A percentile compares a stretch with the other conserved stretches of the same genome.
phyloP scores from a whole-genome alignment of 2,329 filamentous ascomycete genomes.

The Microascus cirrosus region DNA sequence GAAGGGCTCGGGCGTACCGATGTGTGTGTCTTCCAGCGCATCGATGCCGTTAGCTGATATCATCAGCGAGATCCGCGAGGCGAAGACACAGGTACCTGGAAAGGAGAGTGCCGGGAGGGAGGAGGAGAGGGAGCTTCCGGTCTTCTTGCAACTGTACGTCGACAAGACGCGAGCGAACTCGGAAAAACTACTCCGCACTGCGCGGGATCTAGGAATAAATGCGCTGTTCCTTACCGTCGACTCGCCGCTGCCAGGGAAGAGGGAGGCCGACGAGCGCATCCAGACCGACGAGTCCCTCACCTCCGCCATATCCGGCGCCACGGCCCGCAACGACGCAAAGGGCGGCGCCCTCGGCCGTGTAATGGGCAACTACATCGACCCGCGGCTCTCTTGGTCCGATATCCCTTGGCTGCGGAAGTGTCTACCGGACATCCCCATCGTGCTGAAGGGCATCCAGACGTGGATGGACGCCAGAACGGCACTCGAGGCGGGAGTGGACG shows the following conservation, averaged over 20 bases:
- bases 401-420: conserved; percentile 46
- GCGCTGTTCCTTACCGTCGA: conserved; percentile 50
- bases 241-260: conserved; percentile 43
- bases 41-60: conserved; percentile 47
- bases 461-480: conserved; percentile 50
- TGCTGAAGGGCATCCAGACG: conserved; percentile 62
- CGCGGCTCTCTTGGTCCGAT: conserved; percentile 51
- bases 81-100: conserved; percentile 3
- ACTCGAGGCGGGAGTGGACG: conserved; percentile 49
- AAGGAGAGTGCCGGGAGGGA: not conserved
- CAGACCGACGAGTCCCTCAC: conserved; percentile 32
- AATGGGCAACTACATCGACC: conserved; percentile 46
- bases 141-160: conserved; percentile 54
- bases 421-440: conserved; percentile 39
- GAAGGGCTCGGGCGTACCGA: conserved; percentile 37
- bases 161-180: conserved; percentile 42
- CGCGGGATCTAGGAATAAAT: conserved; percentile 32
- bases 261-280: conserved; percentile 34
- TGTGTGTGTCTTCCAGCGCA: conserved; percentile 51
- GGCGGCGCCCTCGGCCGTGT: conserved; percentile 43
- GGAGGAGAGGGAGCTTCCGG: conserved; percentile 7
- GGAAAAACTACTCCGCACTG: conserved; percentile 33
- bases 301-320: conserved; percentile 37
- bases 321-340: conserved; percentile 36
- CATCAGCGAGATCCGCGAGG: conserved; percentile 12